A percentile compares a stretch with the other conserved stretches of the same genome.
Evolutionary conservation across 2,329 filamentous ascomycete species (phyloP).

Genomic region (Pseudocercospora eumusae): DNA sequence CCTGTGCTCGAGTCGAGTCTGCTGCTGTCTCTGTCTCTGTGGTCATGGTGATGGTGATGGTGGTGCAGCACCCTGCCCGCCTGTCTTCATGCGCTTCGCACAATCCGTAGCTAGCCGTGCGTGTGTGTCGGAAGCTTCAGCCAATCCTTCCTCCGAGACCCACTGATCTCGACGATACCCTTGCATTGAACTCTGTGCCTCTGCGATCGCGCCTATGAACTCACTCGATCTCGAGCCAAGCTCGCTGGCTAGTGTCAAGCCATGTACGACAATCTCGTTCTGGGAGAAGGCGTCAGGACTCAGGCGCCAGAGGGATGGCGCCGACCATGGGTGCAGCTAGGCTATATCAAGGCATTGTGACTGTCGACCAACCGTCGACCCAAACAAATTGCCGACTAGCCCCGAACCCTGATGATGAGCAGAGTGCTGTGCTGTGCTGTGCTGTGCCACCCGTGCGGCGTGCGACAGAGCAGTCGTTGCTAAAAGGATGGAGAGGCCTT

Average conservation of each 20-base stretch:
- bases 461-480: background rate
- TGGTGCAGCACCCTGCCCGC: background rate
- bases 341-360: constrained; percentile 3
- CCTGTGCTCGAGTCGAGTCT: constrained; percentile 1
- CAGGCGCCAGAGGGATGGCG: too few relatives aligned
- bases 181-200: background rate
- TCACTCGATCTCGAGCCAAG: constrained; percentile 3
- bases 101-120: constrained; percentile 1
- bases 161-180: constrained; percentile 7
- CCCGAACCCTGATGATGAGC: background rate
- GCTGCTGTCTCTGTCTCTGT: too few relatives aligned
- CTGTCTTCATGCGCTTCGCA: background rate
- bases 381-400: background rate
- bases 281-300: background rate
- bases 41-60: too few relatives aligned
- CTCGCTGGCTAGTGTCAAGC: background rate
- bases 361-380: background rate
- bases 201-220: constrained; percentile 11
- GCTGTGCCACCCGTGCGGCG: background rate
- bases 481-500: background rate
- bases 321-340: background rate
- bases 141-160: background rate
- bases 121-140: background rate
- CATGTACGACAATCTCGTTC: constrained; percentile 10
- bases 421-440: too few relatives aligned